These are phyloP conservation scores for Cryoendolithus antarcticus DNA, from an alignment of 2,329 filamentous ascomycete genomes.

Conservation along the genomic window DNA sequence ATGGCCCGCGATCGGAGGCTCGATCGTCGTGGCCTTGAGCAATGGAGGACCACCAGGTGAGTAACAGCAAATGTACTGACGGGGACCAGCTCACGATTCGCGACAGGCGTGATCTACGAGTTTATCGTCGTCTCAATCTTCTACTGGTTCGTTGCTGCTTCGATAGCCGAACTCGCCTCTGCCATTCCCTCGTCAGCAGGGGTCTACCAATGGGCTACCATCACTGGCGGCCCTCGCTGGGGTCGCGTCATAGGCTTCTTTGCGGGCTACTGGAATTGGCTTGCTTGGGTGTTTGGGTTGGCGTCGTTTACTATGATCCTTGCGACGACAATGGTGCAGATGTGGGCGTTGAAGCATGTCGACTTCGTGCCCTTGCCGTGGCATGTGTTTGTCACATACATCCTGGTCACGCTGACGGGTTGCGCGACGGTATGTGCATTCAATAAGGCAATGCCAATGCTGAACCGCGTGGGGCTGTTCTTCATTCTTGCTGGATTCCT, in stretches of 20 bases:
- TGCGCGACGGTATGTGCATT: background rate
- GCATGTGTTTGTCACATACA: constrained; percentile 34
- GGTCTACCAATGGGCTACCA: constrained; percentile 38
- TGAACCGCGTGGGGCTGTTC: background rate
- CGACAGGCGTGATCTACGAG: background rate
- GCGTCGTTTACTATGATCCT: constrained; percentile 47
- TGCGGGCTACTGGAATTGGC: constrained; percentile 33
- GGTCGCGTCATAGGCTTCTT: constrained; percentile 33
- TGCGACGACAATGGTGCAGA: constrained; percentile 44
- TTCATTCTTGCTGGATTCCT: constrained; percentile 9
- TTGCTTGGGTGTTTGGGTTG: constrained; percentile 47
- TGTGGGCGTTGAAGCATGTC: constrained; percentile 46
- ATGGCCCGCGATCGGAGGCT: constrained; percentile 28
- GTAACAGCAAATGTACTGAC: background rate
- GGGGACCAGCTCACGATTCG: too few relatives aligned
- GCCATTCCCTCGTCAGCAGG: constrained; percentile 15
- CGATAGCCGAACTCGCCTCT: constrained; percentile 28
- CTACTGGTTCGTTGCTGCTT: constrained; percentile 16
- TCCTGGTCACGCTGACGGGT: constrained; percentile 1
- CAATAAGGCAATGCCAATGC: background rate
- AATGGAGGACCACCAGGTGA: constrained; percentile 31
- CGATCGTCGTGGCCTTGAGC: constrained; percentile 24
- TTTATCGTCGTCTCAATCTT: constrained; percentile 23
- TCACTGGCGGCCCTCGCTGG: constrained; percentile 32
- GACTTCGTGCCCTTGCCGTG: constrained; percentile 38